phyloP scores from a whole-genome alignment of 345 rosid genomes.

The Noccaea caerulescens region DNA sequence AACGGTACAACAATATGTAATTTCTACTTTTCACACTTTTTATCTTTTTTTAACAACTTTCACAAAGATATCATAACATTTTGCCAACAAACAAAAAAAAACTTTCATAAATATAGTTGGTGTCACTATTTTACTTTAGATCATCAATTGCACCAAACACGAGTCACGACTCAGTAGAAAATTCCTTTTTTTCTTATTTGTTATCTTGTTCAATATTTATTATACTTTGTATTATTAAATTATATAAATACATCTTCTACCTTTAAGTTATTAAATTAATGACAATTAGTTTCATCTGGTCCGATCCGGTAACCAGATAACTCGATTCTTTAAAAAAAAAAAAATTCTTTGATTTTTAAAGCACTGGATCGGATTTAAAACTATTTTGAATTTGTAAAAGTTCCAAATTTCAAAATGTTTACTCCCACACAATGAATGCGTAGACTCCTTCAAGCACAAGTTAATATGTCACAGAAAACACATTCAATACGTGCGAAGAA shows the following conservation, averaged over 20 bases:
- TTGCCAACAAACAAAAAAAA: too few relatives aligned
- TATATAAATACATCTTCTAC: not conserved
- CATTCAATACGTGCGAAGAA: constrained; percentile 11
- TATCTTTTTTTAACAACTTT: not conserved
- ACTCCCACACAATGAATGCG: constrained; percentile 21
- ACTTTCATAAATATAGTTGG: not conserved
- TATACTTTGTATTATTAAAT: not conserved
- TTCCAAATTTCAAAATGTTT: constrained; percentile 22
- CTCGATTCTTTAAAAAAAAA: too few relatives aligned
- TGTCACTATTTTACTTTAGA: not conserved
- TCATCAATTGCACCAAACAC: not conserved
- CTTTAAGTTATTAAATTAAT: not conserved
- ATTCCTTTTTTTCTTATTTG: not conserved
- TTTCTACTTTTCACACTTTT: constrained; percentile 3
- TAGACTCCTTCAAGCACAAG: constrained; percentile 14
- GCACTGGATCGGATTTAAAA: not conserved
- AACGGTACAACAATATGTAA: constrained; percentile 17
- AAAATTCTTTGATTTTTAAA: not conserved
- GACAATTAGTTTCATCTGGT: not conserved
- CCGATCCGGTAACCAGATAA: not conserved
- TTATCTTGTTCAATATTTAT: not conserved
- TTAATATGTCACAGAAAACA: constrained; percentile 3
- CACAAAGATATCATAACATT: not conserved
- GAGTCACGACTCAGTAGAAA: not conserved
- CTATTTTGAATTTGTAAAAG: constrained; percentile 24